Base-by-base conservation (phyloP, 2,329 filamentous ascomycete genomes). In the Talaromyces islandicus region DNA sequence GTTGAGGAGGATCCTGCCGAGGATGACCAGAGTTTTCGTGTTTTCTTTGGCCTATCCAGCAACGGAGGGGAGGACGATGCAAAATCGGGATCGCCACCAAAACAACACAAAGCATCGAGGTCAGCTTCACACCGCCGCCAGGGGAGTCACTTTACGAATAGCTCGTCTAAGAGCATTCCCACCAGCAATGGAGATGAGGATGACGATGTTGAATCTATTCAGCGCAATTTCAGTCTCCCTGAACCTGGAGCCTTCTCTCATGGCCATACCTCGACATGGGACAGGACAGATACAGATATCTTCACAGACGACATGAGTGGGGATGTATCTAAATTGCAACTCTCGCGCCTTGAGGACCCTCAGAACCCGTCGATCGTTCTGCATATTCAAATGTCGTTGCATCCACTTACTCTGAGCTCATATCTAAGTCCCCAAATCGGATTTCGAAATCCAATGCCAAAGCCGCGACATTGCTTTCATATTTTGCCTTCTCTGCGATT, bases 351-450 rank as follows among this genome's bases (percentile, higher is more conserved):
- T 51, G 60, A 68, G 35, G 62, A 66, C 2, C 60, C 67, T 25
- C 69, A 73, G 43, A 65, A 69, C 4, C 74, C 71, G 25, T 69
- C 73, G 21, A 67, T 86, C 11, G 81, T 81, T 5, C 75, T 88
- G 9, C 85, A 88, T 68, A 85, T 88, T n/a, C 86, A 88, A 67
- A 88, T 88, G 85, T 84, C 83, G 4, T 76, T 86, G 3, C 84
- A 87, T 68, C 85, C 85, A 0, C 77, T 86, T 57, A 87, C 84
- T 1, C 76, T 89, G 11, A 79, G 82, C 9, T 81, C 83, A 1
- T 88, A 85, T 65, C 69, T 89, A 5, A 80, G 77, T 52, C 71
- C 77, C 14, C 68, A 74, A 48, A 61, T 69, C 10, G 56, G 56
- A 25, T 11, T 43, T 1, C n/a, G 58, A 57, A 19, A 70, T 1